Conservation (phyloP, 1,284 basidiomycete genomes). For the Moniliella sp. region DNA sequence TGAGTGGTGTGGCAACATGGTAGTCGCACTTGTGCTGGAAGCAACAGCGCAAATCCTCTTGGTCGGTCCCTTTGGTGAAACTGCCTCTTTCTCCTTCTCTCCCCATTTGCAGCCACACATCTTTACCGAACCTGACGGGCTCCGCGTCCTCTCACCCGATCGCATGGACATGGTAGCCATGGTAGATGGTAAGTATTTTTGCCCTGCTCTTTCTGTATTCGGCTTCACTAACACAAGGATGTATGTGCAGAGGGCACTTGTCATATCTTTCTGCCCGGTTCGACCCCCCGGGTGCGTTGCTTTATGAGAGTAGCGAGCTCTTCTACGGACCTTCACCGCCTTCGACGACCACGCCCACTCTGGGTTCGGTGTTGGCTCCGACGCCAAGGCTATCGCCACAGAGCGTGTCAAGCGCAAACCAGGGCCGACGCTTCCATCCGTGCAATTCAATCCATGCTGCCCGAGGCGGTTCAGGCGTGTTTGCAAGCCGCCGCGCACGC, state of each 20-base stretch:
- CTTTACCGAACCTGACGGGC: slow-evolving; percentile 65
- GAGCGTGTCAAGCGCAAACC: slow-evolving; percentile 37
- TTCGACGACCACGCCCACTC: too few relatives aligned
- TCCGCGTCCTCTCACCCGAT: slow-evolving; percentile 54
- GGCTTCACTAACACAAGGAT: too few relatives aligned
- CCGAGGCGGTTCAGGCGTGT: slow-evolving; percentile 68
- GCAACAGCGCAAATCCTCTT: slow-evolving; percentile 62
- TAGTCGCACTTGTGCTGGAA: slow-evolving; percentile 62
- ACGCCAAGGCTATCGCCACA: slow-evolving; percentile 42
- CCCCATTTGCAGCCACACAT: slow-evolving; percentile 56
- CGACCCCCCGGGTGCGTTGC: slow-evolving; percentile 66
- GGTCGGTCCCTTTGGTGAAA: slow-evolving; percentile 76
- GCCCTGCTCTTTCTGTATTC: too few relatives aligned
- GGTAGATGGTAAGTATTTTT: too few relatives aligned
- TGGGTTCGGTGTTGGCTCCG: too few relatives aligned
- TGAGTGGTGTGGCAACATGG: slow-evolving; percentile 90
- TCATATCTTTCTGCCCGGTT: slow-evolving; percentile 59
- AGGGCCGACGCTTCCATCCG: slow-evolving; percentile 82
- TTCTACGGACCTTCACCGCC: too few relatives aligned
- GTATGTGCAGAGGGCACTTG: slow-evolving; percentile 10
- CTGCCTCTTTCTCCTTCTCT: slow-evolving; percentile 59
- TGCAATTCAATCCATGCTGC: slow-evolving; percentile 55
- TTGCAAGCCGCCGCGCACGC: slow-evolving; percentile 80
- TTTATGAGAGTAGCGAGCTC: slow-evolving; percentile 36
- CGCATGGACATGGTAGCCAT: too few relatives aligned